These are phyloP conservation scores for Saturnispora sekii DNA, from an alignment of 805 yeast species.

Conservation along the genomic window DNA sequence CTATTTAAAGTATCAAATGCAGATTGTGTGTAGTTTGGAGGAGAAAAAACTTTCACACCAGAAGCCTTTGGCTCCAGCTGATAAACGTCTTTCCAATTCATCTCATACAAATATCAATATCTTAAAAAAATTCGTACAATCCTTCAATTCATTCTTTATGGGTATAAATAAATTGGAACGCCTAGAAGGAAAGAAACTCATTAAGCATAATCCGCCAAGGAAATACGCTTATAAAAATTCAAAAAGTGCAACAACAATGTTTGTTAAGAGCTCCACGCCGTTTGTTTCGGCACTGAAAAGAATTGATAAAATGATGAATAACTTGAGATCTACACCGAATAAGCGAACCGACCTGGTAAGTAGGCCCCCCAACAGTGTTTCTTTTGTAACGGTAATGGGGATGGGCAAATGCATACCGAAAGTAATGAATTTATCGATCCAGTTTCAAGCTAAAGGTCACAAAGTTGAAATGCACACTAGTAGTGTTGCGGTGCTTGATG, in stretches of 20 bases:
- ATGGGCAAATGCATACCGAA: constrained; percentile 68
- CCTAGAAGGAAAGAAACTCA: constrained; percentile 26
- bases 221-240: constrained; percentile 28
- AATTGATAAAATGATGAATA: constrained; percentile 38
- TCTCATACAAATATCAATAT: not conserved
- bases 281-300: constrained; percentile 64
- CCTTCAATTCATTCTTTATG: not conserved
- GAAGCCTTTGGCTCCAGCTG: not conserved
- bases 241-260: constrained; percentile 39
- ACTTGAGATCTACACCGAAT: constrained; percentile 30
- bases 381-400: constrained; percentile 52
- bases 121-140: not conserved
- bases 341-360: constrained; percentile 28
- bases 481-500: constrained; percentile 65
- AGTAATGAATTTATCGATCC: constrained; percentile 50
- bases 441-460: constrained; percentile 43
- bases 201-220: constrained; percentile 48
- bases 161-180: constrained; percentile 3
- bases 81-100: constrained; percentile 1
- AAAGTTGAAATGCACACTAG: constrained; percentile 56
- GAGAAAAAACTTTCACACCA: not conserved
- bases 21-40: not conserved
- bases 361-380: constrained; percentile 17
- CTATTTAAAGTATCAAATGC: not conserved
- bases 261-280: constrained; percentile 60